Evolutionary conservation across 2,329 filamentous ascomycete genomes (phyloP).

Genomic region (Rhexocercosporidium sp.): DNA sequence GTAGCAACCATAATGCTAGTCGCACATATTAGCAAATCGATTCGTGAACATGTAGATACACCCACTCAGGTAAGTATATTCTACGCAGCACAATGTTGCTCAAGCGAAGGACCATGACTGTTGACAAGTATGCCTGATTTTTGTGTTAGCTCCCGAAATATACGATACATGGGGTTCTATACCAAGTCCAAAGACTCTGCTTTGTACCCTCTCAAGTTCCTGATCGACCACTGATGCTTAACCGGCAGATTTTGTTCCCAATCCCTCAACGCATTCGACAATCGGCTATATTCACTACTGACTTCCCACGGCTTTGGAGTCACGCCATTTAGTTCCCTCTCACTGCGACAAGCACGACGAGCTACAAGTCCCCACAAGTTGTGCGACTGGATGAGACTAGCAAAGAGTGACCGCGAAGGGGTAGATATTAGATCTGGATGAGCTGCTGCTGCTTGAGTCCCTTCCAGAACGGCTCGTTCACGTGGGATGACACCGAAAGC

Average conservation of each 20-base stretch:
- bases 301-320: conserved; percentile 35
- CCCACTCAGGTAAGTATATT: conserved; percentile 21
- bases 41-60: not conserved
- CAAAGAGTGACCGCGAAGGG: conserved; percentile 44
- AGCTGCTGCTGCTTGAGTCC: conserved; percentile 40
- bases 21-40: conserved; percentile 31
- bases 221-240: conserved; percentile 44
- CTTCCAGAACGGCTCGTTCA: conserved; percentile 42
- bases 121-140: conserved; percentile 42
- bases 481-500: conserved; percentile 43
- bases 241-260: conserved; percentile 43
- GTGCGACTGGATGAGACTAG: conserved; percentile 46
- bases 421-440: conserved; percentile 37
- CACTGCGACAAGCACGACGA: conserved; percentile 34
- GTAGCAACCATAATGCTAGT: conserved; percentile 28
- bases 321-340: conserved; percentile 18
- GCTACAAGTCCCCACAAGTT: conserved; percentile 46
- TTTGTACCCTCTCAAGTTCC: conserved; percentile 46
- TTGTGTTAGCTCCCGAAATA: not conserved
- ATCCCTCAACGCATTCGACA: conserved; percentile 30
- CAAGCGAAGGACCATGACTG: conserved; percentile 45
- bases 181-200: conserved; percentile 43
- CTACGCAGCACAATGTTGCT: conserved; percentile 46
- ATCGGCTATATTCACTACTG: conserved; percentile 37
- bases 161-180: not conserved